Base-by-base conservation (phyloP, 2,329 filamentous ascomycete species). In the Pseudocercospora macadamiae region DNA sequence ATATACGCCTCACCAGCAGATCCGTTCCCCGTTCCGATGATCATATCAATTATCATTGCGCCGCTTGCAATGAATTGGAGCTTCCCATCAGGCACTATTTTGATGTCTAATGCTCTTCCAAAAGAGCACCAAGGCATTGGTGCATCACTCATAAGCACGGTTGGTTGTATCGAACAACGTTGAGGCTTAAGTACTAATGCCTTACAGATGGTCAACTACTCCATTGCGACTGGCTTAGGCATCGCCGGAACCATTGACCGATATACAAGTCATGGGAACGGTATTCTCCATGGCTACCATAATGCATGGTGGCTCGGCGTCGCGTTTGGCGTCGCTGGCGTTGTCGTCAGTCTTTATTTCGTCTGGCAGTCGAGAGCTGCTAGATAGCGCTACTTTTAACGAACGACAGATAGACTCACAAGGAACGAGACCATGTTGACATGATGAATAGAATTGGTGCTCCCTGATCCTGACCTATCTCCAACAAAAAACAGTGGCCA, bases 21-120 rank as follows among this genome's bases (percentile, higher is more conserved):
- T 7, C 66, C 55, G 7, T 75, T 75, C 66, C 75, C 72, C 71
- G 67, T 68, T 1, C 71, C 74, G 44, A 73, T 70, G 26, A 75
- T 76, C 53, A 64, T 74, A 28, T 67, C 67, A 30, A 70, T 73
- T 42, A 45, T 74, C 51, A 64, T 74, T 53, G 73, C 72, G 67
- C 71, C 72, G 2, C 70, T 67, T 53, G 71, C 70, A 23, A 73
- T 74, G 71, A 71, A 76, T 52, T 65, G 70, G 66, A 63, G 58
- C 2, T 71, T 71, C 30, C 69, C 70, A 10, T 64, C 64, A 8
- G 67, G 62, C 3, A 70, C 68, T 5, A 61, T 71, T 36, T 61
- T 72, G 28, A 54, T 72, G 14, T 68, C 65, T 51, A 68, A 72
- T 57, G 58, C 62, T 48, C 66, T 68, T 55, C 64, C 68, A 10